phyloP scores from a whole-genome alignment of 768 basidiomycete species.

The Hypholoma sublateritium region DNA sequence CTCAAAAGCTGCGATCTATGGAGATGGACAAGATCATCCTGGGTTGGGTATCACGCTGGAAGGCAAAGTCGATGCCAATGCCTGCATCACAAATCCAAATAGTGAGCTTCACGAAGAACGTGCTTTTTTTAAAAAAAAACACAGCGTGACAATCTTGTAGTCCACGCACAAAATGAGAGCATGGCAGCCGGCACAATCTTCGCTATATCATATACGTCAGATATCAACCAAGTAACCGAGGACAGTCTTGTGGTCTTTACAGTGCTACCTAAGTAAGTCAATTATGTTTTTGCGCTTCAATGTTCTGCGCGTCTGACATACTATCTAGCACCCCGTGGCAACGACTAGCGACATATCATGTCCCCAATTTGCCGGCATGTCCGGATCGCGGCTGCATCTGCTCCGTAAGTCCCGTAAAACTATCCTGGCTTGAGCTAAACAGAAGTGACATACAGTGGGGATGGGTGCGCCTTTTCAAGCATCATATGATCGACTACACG shows the following conservation, averaged over 20 bases:
- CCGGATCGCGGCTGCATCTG: constrained; percentile 43
- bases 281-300: background rate
- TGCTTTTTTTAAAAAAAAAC: background rate
- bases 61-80: constrained; percentile 21
- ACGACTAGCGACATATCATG: constrained; percentile 39
- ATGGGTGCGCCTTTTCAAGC: constrained; percentile 30
- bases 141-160: constrained; percentile 21
- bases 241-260: constrained; percentile 46
- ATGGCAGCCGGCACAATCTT: constrained; percentile 48
- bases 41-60: constrained; percentile 23
- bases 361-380: constrained; percentile 44
- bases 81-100: constrained; percentile 36
- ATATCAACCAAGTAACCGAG: constrained; percentile 36
- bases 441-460: constrained; percentile 35
- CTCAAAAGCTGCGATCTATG: constrained; percentile 21
- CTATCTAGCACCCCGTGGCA: constrained; percentile 41
- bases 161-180: constrained; percentile 44
- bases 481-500: background rate
- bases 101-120: constrained; percentile 24
- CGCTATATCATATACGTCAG: constrained; percentile 44
- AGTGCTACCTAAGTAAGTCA: constrained; percentile 37
- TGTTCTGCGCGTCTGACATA: background rate
- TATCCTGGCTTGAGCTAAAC: too few species aligned
- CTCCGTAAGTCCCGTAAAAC: constrained; percentile 28
- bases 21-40: constrained; percentile 37